Evolutionary conservation across 1,139 yeast species (phyloP), one percentile per base, ranked within the genome.

Genomic region (Magnusiomyces fungicola): DNA sequence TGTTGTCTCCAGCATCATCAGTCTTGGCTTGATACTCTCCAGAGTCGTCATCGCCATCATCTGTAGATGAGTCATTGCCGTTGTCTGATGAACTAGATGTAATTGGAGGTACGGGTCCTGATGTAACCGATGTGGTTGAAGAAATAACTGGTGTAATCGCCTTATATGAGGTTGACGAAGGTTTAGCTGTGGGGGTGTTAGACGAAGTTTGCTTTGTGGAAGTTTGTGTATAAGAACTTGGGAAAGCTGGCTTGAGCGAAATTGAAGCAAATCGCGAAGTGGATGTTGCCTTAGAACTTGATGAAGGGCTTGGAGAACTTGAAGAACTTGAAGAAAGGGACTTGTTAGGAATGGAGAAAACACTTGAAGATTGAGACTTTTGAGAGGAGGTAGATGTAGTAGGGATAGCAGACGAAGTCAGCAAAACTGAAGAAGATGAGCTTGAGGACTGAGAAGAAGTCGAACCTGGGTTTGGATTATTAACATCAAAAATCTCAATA

Each of bases 401-500:
- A 16, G 43, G 24, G 25, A 19, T n/a, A 34, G 46, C 42, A 41
- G 27, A 45, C 36, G 36, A 49, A 43, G 19, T 21, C 19, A 36
- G 43, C n/a, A n/a, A n/a, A n/a, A n/a, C n/a, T 27, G 46, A 43
- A 33, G 45, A 25, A 22, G 36, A 10, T 5, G 38, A 16, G 7
- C 16, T 21, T 18, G 21, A 3, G n/a, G 27, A 29, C 18, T 43
- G 27, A 19, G 47, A 16, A 2, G 25, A 45, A 23, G 37, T 42
- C 23, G 42, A 38, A 21, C 45, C 32, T 43, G 42, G 39, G 21
- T 6, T 18, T 16, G 4, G 23, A 18, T 22, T 12, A 18, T 37
- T 19, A 6, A 61, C 59, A 44, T 69, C 70, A 63, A 87, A 87
- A 6, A 87, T 83, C 65, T 85, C 95, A 60, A 88, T 79, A 52